Conservation (phyloP, 176 grass and related monocot genomes). For the Triticum timopheevii region DNA sequence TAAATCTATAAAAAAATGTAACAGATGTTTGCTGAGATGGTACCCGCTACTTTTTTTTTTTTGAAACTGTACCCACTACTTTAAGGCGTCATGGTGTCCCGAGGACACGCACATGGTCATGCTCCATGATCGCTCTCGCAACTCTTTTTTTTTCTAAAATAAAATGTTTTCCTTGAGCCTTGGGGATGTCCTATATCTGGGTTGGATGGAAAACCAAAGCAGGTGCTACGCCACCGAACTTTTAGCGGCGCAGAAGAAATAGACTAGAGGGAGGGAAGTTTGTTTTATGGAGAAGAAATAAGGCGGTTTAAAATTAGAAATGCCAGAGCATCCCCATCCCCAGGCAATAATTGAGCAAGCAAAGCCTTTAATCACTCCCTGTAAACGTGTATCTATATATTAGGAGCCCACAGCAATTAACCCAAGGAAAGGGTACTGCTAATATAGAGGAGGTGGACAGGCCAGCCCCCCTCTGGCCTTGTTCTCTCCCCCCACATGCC, state of each 20-base stretch:
- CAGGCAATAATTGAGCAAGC: conserved; percentile 47
- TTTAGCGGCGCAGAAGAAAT: conserved; percentile 12
- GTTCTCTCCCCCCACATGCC: conserved; percentile 32
- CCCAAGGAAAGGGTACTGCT: conserved; percentile 13
- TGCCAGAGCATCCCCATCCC: conserved; percentile 20
- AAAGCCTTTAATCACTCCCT: conserved; percentile 32
- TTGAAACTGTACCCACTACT: too few relatives aligned
- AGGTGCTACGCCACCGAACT: conserved; percentile 15
- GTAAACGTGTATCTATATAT: conserved; percentile 30
- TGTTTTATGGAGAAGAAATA: not conserved
- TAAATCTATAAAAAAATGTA: too few relatives aligned
- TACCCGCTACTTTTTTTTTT: too few relatives aligned
- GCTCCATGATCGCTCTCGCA: not conserved
- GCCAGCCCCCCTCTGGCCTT: conserved; percentile 31
- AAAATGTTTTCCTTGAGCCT: not conserved
- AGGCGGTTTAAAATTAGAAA: conserved; percentile 49
- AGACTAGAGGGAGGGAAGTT: not conserved
- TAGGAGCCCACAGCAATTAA: conserved; percentile 15
- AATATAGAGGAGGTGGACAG: conserved; percentile 38
- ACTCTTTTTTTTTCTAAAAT: not conserved
- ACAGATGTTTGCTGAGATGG: too few relatives aligned
- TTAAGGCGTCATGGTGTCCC: not conserved
- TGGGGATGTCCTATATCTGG: conserved; percentile 31
- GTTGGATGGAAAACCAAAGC: conserved; percentile 26
- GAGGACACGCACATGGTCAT: not conserved